Base-by-base conservation (phyloP, 352 stramenopile species). In the Halophytophthora batemanensis region DNA sequence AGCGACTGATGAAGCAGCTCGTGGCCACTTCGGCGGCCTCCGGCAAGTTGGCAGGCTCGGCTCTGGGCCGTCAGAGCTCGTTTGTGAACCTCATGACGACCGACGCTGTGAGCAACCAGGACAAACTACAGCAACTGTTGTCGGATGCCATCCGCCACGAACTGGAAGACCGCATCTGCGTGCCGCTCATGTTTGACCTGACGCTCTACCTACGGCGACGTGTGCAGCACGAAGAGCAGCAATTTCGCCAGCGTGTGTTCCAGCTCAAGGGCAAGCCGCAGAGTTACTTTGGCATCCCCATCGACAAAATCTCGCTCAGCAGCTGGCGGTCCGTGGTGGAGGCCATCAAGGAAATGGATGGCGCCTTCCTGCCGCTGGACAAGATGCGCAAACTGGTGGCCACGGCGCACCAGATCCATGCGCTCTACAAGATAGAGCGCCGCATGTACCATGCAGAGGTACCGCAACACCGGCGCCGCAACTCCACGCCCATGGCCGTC, bases 81-180 rank as follows among this genome's bases (percentile, higher is more conserved):
- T 86, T 87, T 58, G 77, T 82, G 36, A 87, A 69, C 29, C 37
- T 91, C 31, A 70, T 80, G 31, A 74, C 53, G 22, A 77, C 68
- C 2, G 81, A 91, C 40, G 59, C 73, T 34, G 44, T 83, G 19
- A 88, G 61, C 41, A 90, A 75, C 45, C 77, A 89, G 39, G 83
- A 92, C 53, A 85, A 89, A 41, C 40, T 87, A 12, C 73, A 91
- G 45, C 71, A 86, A 35, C 62, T 90, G 45, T 62, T 94, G 29
- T 94, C 83, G 13, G 83, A 94, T 50, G 70, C 82, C 6, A 90
- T 94, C 53, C 83, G 83, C 1, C 78, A 90, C 49, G 81, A 94
- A 45, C 64, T 94, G 5, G 83, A 94, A 45, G 83, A 94, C 48
- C 69, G 71, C 12, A 74, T 94, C 25, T 94, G 81, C 55, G 76